Conservation (phyloP, 140 eudicot genomes). For the Stevia rebaudiana region DNA sequence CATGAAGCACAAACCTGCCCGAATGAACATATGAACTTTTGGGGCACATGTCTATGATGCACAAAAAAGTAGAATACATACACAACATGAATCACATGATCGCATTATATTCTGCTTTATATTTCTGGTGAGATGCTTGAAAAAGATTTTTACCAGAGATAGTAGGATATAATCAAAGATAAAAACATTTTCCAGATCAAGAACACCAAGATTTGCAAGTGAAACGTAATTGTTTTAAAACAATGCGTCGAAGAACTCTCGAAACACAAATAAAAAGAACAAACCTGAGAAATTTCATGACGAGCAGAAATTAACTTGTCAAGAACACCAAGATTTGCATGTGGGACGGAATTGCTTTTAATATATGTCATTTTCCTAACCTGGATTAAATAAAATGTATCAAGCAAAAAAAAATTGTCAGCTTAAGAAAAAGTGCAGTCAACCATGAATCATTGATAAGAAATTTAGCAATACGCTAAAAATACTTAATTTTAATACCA, state of each 20-base stretch:
- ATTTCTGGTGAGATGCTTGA: slow-evolving; percentile 3
- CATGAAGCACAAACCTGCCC: not conserved
- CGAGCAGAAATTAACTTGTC: slow-evolving; percentile 80
- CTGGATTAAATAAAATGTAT: slow-evolving; percentile 34
- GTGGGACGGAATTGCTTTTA: slow-evolving; percentile 69
- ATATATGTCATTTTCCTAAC: slow-evolving; percentile 83
- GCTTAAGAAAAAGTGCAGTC: not conserved
- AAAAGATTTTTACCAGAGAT: not conserved
- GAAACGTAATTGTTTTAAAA: not conserved
- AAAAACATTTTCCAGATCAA: not conserved
- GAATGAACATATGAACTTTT: not conserved
- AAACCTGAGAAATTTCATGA: slow-evolving; percentile 88
- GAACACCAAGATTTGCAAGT: too few species aligned
- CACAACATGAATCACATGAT: not conserved
- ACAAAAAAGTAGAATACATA: not conserved
- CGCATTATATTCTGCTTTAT: not conserved
- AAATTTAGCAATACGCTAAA: not conserved
- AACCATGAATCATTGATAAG: not conserved
- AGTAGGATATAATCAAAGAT: not conserved
- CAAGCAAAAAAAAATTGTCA: not conserved
- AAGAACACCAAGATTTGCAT: slow-evolving; percentile 82
- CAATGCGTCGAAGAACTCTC: not conserved
- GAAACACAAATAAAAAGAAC: slow-evolving; percentile 6
- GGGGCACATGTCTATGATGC: slow-evolving; percentile 16
- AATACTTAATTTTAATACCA: slow-evolving; percentile 7